Conservation (phyloP, 441 rosid genomes). For the Manihot esculenta region DNA sequence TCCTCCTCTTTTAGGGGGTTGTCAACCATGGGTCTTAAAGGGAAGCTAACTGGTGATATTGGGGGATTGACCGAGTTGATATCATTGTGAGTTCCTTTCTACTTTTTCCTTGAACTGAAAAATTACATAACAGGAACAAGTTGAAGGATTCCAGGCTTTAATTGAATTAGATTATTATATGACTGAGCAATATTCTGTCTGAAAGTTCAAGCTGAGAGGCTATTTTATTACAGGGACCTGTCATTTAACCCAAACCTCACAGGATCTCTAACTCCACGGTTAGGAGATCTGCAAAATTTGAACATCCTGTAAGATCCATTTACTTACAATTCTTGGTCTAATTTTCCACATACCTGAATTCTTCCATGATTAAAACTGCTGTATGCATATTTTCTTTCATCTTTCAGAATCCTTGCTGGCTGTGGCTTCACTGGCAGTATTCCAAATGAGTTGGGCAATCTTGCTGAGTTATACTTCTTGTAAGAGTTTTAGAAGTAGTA, state of each 20-base stretch:
- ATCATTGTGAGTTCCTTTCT: slow-evolving; percentile 63
- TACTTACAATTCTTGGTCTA: not conserved
- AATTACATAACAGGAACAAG: not conserved
- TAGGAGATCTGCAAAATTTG: slow-evolving; percentile 75
- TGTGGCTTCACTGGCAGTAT: slow-evolving; percentile 82
- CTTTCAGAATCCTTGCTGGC: slow-evolving; percentile 74
- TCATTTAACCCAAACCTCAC: slow-evolving; percentile 73
- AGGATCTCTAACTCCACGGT: slow-evolving; percentile 64
- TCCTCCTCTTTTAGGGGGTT: slow-evolving; percentile 41
- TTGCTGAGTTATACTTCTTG: slow-evolving; percentile 78
- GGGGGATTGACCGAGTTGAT: slow-evolving; percentile 71
- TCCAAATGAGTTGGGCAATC: slow-evolving; percentile 77
- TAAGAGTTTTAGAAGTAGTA: slow-evolving; percentile 34
- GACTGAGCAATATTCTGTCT: not conserved
- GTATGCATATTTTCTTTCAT: slow-evolving; percentile 15
- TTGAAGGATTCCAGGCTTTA: not conserved
- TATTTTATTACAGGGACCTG: slow-evolving; percentile 64
- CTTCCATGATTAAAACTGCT: not conserved
- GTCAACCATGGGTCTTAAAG: slow-evolving; percentile 76
- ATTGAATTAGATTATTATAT: not conserved
- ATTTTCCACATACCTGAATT: not conserved
- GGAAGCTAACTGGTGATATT: slow-evolving; percentile 80
- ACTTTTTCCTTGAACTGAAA: not conserved
- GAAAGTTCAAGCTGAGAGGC: slow-evolving; percentile 9
- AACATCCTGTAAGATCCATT: slow-evolving; percentile 59